Percentiles rank a stretch among this genome's conserved stretches.
Conservation (phyloP, 768 basidiomycete genomes). For the Goffeauzyma gilvescens region DNA sequence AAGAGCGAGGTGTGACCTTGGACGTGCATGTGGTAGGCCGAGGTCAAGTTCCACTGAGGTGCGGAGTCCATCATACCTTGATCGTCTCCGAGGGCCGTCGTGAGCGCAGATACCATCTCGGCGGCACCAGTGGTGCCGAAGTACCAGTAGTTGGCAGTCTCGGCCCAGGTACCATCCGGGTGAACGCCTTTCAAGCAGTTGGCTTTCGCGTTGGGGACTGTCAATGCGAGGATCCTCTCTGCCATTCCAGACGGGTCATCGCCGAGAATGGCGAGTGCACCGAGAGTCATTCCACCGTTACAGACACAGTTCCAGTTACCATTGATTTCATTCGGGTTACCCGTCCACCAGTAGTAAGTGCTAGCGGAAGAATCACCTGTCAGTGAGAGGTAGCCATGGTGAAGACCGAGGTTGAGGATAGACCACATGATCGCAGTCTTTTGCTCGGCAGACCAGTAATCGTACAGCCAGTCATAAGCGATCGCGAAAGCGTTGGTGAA, state of each 20-base stretch:
- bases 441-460: slow-evolving; percentile 57
- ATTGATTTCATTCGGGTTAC: slow-evolving; percentile 30
- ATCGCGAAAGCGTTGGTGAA: slow-evolving; percentile 72
- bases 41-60: slow-evolving; percentile 51
- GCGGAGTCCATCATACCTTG: slow-evolving; percentile 55
- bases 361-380: slow-evolving; percentile 28
- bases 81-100: slow-evolving; percentile 68
- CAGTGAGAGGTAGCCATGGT: slow-evolving; percentile 44
- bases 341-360: slow-evolving; percentile 56
- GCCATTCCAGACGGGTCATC: slow-evolving; percentile 55
- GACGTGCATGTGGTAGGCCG: slow-evolving; percentile 74
- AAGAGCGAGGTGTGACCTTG: slow-evolving; percentile 55
- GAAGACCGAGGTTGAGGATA: slow-evolving; percentile 61
- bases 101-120: slow-evolving; percentile 65
- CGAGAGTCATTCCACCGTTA: slow-evolving; percentile 76
- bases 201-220: slow-evolving; percentile 51
- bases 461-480: slow-evolving; percentile 92
- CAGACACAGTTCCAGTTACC: slow-evolving; percentile 97
- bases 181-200: slow-evolving; percentile 47
- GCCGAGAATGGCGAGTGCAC: slow-evolving; percentile 68
- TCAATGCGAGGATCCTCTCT: slow-evolving; percentile 44
- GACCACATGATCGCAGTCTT: slow-evolving; percentile 48
- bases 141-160: slow-evolving; percentile 56
- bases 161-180: slow-evolving; percentile 73
- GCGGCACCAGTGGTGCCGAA: slow-evolving; percentile 82